Evolutionary conservation across 768 basidiomycete species (phyloP), one percentile per base, ranked within the genome.

Genomic region (Tubosaeta brunneosetosa): DNA sequence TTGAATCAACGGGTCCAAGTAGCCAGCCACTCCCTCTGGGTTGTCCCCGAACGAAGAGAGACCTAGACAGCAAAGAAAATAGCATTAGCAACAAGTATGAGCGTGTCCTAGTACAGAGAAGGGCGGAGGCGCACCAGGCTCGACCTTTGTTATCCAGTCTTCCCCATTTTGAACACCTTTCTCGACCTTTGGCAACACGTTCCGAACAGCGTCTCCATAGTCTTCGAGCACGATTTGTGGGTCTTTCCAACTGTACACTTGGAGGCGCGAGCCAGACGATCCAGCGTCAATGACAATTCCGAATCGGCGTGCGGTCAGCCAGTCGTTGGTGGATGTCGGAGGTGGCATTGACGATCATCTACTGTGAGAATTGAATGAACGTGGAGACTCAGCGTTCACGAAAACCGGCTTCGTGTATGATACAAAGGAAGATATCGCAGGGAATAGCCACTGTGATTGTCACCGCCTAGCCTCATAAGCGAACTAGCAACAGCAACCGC

Each of bases 261-360:
- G 94, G 33, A 97, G 75, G 49, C 97, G 77, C 5, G 95, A 97
- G 27, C 97, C 97, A 22, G 94, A 97, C 67, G 94, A 97, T 55
- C 97, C 97, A 66, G 97, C 97, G 76, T 99, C 97, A 70, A 99
- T 91, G 56, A 98, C 94, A 54, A 98, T 81, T 54, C 91, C 93
- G 71, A 92, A 95, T 61, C 86, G 84, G 59, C 92, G 84, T 50
- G 83, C 83, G 54, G 79, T 72, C 51, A 89, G 79, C 91, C 91
- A 93, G 55, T 84, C 71, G 66, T 91, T 82, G 59, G 76, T 76
- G 49, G 73, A 80, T 52, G 78, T 81, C 53, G 87, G 85, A 45
- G 91, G 87, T 42, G 88, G 85, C 91, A 93, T 91, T 61, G 65
- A 67, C 65, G 45, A 58, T 48, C 64, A 63, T 64, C 31, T 46